phyloP scores from a whole-genome alignment of 1,139 yeast species.

The Pichia sp. region DNA sequence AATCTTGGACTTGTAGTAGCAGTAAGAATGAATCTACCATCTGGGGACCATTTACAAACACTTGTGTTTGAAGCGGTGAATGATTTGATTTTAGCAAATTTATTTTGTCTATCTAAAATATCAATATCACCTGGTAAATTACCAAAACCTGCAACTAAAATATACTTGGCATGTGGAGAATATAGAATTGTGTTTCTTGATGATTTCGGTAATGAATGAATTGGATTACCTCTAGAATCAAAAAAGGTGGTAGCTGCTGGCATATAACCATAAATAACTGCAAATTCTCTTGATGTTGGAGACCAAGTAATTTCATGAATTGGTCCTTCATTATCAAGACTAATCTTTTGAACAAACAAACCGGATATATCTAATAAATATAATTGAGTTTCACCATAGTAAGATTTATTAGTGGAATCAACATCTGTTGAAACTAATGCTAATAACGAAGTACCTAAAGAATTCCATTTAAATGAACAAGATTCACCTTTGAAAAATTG shows the following conservation, averaged over 20 bases:
- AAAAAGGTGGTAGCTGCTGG: constrained; percentile 94
- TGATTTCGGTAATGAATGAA: constrained; percentile 77
- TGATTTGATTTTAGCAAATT: constrained; percentile 69
- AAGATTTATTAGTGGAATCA: constrained; percentile 87
- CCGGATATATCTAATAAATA: constrained; percentile 91
- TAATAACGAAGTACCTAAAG: constrained; percentile 85
- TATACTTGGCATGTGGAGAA: constrained; percentile 90
- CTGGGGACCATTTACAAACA: constrained; percentile 98
- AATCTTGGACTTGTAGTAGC: constrained; percentile 97
- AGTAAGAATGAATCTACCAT: constrained; percentile 85
- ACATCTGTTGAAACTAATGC: constrained; percentile 95
- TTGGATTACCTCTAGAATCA: constrained; percentile 87
- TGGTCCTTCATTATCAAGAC: constrained; percentile 88
- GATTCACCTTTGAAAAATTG: constrained; percentile 93
- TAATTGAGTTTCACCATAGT: constrained; percentile 93
- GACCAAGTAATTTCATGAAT: constrained; percentile 98
- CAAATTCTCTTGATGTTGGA: constrained; percentile 93
- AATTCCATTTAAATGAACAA: constrained; percentile 90
- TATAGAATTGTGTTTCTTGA: constrained; percentile 86
- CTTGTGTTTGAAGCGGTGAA: constrained; percentile 93
- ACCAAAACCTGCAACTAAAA: constrained; percentile 95
- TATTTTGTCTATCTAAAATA: constrained; percentile 86
- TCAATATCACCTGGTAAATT: constrained; percentile 96
- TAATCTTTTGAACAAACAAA: constrained; percentile 81
- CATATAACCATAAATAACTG: constrained; percentile 96